Evolutionary conservation across 129 eudicot genomes (phyloP), one percentile per base, ranked within the genome.

Genomic region (Artemisia argyi): DNA sequence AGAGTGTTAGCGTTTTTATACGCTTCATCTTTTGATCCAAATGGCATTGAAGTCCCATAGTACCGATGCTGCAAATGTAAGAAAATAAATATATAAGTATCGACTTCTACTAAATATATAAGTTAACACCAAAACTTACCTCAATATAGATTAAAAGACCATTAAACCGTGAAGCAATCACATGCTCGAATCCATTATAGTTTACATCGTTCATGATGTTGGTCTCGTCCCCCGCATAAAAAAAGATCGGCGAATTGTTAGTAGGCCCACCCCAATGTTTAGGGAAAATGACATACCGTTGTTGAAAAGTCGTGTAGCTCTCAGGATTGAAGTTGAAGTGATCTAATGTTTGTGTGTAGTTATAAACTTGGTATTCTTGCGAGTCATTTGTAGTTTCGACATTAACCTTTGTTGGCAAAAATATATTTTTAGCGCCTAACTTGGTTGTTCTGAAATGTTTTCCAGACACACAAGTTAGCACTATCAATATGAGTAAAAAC

Each of bases 1-100:
- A 78, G 73, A 54, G 66, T 78, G 16, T 49, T 65, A 5, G 73
- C 73, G 24, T 71, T 48, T 56, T 50, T 64, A 57, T 78, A 78
- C 18, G 82, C 82, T 78, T 78, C 68, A 0, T 72, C 82, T 2
- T 28, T 3, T 2, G 82, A 71, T 7, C 82, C 82, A 65, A 78
- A 71, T 6, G 82, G 82, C 73, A 78, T 78, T 17, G 82, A 78
- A 30, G 78, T 78, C 54, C 82, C 82, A 64, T 78, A 78, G 42
- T 78, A 78, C 7, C 82, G 67, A 72, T 78, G 82, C 82, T 78
- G 42, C 9, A 42, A 22, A 75, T 55, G 5, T 39, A 54, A 17
- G 0, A 2, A 28, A 28, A 28, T 28, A 28, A 28, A 28, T 28
- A 3, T 28, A 28, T 28, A 28, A 28, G 30, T 4, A 28, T 28